Evolutionary conservation across 129 eudicot species (phyloP).

Genomic region (Flaveria bidentis): DNA sequence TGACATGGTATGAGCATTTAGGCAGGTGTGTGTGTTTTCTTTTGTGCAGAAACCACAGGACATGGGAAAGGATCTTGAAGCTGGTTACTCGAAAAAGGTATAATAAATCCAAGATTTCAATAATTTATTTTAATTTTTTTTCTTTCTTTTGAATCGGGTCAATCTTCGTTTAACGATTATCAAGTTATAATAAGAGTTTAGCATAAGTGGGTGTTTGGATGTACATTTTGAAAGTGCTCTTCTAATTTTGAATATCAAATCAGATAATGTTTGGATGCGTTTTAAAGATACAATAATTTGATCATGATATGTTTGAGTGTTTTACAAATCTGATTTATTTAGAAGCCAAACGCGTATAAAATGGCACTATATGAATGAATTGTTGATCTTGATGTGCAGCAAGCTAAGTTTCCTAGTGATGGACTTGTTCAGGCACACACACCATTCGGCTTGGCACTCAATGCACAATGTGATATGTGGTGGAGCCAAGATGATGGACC

Average conservation of each 20-base stretch:
- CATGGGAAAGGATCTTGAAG: slow-evolving; percentile 64
- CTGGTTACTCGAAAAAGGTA: slow-evolving; percentile 63
- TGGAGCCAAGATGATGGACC: slow-evolving; percentile 61
- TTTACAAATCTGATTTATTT: too few species aligned
- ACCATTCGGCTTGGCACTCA: slow-evolving; percentile 97
- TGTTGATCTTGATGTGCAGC: slow-evolving; percentile 33
- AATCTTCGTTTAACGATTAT: not conserved
- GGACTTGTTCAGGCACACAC: slow-evolving; percentile 70
- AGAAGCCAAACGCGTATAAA: not conserved
- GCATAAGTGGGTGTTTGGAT: not conserved
- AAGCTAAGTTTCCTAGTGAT: slow-evolving; percentile 46
- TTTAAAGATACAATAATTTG: too few species aligned
- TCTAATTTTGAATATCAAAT: too few species aligned
- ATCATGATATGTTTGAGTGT: not conserved
- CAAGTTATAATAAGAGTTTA: not conserved
- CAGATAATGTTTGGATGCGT: too few species aligned
- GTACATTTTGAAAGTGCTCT: too few species aligned
- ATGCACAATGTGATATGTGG: slow-evolving; percentile 92
- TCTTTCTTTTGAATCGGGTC: not conserved
- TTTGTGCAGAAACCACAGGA: slow-evolving; percentile 65
- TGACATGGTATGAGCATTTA: slow-evolving; percentile 93
- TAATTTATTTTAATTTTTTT: not conserved
- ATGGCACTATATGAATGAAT: not conserved
- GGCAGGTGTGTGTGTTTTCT: slow-evolving; percentile 76
- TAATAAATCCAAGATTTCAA: slow-evolving; percentile 11